Conservation (phyloP, 2,329 filamentous ascomycete species). For the Metarhizium robertsii region DNA sequence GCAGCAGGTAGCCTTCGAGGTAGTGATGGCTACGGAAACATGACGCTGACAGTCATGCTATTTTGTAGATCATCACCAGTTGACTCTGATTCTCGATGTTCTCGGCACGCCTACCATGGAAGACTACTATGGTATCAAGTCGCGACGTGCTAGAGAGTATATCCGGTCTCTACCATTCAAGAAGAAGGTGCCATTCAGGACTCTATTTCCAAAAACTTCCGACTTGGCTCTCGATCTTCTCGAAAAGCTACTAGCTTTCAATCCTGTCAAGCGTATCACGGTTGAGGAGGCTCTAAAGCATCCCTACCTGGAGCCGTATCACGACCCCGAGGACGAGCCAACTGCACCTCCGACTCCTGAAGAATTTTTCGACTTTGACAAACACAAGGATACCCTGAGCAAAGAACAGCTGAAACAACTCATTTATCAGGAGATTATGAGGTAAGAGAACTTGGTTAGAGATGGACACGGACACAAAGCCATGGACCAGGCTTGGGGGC, state of each 20-base stretch:
- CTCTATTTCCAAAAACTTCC: conserved; percentile 98
- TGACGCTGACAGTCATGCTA: background rate
- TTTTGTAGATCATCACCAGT: conserved; percentile 79
- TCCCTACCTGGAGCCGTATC: conserved; percentile 96
- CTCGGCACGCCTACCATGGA: conserved; percentile 98
- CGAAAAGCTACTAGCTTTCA: conserved; percentile 94
- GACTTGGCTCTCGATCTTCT: conserved; percentile 87
- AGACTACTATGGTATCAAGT: conserved; percentile 99
- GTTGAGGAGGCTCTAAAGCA: conserved; percentile 96
- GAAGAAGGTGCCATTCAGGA: conserved; percentile 98
- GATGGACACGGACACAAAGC: background rate
- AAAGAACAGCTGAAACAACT: conserved; percentile 97
- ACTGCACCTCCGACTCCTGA: conserved; percentile 94
- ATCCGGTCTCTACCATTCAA: conserved; percentile 97
- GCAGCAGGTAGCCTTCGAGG: background rate
- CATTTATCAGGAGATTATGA: conserved; percentile 95
- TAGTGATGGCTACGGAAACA: background rate
- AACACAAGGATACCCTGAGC: conserved; percentile 97
- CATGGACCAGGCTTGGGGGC: background rate
- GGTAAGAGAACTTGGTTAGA: conserved; percentile 24
- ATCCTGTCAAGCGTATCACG: conserved; percentile 96
- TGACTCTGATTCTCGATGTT: conserved; percentile 94
- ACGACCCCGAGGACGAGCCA: conserved; percentile 97
- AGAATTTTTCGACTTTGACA: conserved; percentile 99
- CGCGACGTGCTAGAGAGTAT: conserved; percentile 91